Percentiles rank a stretch among this genome's conserved stretches.
Conservation (phyloP, 306 rosid species). For the Medicago arabica region DNA sequence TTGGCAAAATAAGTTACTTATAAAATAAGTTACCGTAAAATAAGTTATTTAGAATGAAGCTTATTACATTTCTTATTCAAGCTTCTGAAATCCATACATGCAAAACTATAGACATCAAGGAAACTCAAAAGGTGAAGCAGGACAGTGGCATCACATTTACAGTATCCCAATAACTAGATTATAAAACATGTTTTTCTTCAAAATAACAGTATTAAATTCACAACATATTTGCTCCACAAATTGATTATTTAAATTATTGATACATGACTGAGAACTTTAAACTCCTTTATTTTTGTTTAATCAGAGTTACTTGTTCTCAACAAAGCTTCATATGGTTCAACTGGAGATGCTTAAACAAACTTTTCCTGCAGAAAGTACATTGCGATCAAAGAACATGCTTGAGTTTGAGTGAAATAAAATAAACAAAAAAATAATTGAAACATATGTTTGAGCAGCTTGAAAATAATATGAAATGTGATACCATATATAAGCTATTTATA, state of each 20-base stretch:
- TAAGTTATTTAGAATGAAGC: too few species aligned
- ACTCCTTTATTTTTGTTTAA: not conserved
- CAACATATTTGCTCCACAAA: not conserved
- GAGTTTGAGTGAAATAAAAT: too few species aligned
- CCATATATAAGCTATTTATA: too few species aligned
- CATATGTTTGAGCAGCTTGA: not conserved
- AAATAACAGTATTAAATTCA: too few species aligned
- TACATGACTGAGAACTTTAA: not conserved
- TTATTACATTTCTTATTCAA: too few species aligned
- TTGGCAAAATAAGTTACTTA: too few species aligned
- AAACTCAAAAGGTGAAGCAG: not conserved
- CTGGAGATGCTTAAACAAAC: not conserved
- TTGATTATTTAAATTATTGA: not conserved
- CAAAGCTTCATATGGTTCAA: not conserved
- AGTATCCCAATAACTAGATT: not conserved
- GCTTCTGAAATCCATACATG: too few species aligned
- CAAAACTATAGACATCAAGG: too few species aligned
- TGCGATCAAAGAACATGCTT: too few species aligned
- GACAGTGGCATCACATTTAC: not conserved
- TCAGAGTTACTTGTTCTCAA: not conserved
- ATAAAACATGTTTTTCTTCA: not conserved
- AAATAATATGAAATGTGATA: too few species aligned
- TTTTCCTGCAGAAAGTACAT: not conserved
- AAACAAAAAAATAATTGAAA: too few species aligned
- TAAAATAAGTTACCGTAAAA: too few species aligned